A percentile compares a stretch with the other conserved stretches of the same genome.
phyloP scores from a whole-genome alignment of 768 basidiomycete species.

The Mycena olivaceomarginata region DNA sequence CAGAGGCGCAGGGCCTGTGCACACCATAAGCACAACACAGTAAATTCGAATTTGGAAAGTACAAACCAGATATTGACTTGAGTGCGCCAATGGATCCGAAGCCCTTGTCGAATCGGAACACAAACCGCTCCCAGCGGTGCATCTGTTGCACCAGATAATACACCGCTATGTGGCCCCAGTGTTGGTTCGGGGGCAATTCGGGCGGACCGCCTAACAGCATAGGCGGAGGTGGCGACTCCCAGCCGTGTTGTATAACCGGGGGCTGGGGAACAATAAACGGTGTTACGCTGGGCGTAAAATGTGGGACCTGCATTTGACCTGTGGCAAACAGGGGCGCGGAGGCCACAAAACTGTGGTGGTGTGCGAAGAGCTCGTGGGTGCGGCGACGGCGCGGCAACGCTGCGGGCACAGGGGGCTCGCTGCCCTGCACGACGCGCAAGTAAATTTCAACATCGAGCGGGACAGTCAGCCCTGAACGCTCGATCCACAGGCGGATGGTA shows the following conservation, averaged over 20 bases:
- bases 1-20: slow-evolving; percentile 81
- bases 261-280: slow-evolving; percentile 71
- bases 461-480: slow-evolving; percentile 81
- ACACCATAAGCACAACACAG: background rate
- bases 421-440: slow-evolving; percentile 69
- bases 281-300: slow-evolving; percentile 60
- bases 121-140: slow-evolving; percentile 88
- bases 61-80: slow-evolving; percentile 82
- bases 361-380: slow-evolving; percentile 54
- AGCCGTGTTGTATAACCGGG: slow-evolving; percentile 56
- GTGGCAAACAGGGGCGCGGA: slow-evolving; percentile 50
- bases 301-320: slow-evolving; percentile 50
- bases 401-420: slow-evolving; percentile 47
- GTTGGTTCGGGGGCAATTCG: slow-evolving; percentile 67
- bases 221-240: slow-evolving; percentile 55
- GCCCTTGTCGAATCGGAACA: slow-evolving; percentile 87
- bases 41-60: slow-evolving; percentile 23
- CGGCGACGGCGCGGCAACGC: slow-evolving; percentile 55
- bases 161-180: slow-evolving; percentile 89
- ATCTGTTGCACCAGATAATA: slow-evolving; percentile 89
- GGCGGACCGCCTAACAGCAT: slow-evolving; percentile 11
- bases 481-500: slow-evolving; percentile 88
- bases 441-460: slow-evolving; percentile 90
- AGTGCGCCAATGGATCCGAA: slow-evolving; percentile 85
- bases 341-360: slow-evolving; percentile 56